Evolutionary conservation across 2,329 filamentous ascomycete species (phyloP).

Genomic region (Claviceps pusilla): DNA sequence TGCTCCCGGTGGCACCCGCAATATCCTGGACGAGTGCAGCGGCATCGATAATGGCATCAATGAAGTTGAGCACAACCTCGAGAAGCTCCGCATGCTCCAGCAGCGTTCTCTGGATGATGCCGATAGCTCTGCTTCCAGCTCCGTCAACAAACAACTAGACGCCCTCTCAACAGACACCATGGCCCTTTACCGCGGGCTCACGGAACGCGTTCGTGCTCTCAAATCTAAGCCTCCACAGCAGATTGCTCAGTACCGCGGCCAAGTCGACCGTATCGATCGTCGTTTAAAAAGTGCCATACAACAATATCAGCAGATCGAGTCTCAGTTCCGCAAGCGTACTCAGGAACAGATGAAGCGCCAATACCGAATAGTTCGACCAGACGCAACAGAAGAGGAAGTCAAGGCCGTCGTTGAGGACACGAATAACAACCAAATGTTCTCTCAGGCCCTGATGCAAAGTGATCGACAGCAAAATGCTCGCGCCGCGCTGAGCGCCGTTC

Average conservation of each 20-base stretch:
- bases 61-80: slow-evolving; percentile 56
- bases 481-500: slow-evolving; percentile 62
- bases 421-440: slow-evolving; percentile 76
- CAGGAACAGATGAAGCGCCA: slow-evolving; percentile 77
- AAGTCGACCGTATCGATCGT: slow-evolving; percentile 68
- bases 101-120: slow-evolving; percentile 58
- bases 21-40: slow-evolving; percentile 68
- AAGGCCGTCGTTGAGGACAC: slow-evolving; percentile 55
- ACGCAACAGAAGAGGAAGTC: slow-evolving; percentile 66
- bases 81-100: slow-evolving; percentile 57
- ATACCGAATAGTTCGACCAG: slow-evolving; percentile 75
- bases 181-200: slow-evolving; percentile 64
- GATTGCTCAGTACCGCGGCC: slow-evolving; percentile 57
- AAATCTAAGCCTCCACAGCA: slow-evolving; percentile 69
- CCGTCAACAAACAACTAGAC: slow-evolving; percentile 56
- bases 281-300: slow-evolving; percentile 69
- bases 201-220: slow-evolving; percentile 63
- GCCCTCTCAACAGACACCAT: slow-evolving; percentile 65
- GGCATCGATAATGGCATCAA: slow-evolving; percentile 67
- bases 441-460: slow-evolving; percentile 69
- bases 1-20: slow-evolving; percentile 47
- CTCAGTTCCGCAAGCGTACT: slow-evolving; percentile 62
- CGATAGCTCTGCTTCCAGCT: slow-evolving; percentile 52
- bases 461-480: slow-evolving; percentile 70
- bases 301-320: slow-evolving; percentile 67